These are phyloP conservation scores for Monascus purpureus DNA, from an alignment of 495 filamentous ascomycete genomes.

Conservation along the genomic window DNA sequence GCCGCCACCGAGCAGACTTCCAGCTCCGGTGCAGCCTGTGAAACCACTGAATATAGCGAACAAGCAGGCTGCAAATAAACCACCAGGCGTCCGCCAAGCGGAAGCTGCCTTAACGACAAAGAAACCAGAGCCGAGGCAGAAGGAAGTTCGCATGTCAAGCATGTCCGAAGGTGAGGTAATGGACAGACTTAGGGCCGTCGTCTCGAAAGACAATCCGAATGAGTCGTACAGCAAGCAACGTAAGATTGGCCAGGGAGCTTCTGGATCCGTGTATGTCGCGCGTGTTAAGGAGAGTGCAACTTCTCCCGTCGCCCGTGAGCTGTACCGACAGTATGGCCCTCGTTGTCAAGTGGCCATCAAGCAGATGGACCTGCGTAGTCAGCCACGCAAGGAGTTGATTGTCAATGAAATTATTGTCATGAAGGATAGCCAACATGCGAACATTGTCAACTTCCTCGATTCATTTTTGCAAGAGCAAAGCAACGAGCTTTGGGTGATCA, in stretches of 20 bases:
- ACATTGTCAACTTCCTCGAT: conserved; percentile 98
- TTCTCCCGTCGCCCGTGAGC: conserved; percentile 48
- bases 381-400: conserved; percentile 95
- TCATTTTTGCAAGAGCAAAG: conserved; percentile 89
- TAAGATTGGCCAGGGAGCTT: conserved; percentile 97
- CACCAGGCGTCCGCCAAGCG: conserved; percentile 56
- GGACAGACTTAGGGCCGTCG: conserved; percentile 81
- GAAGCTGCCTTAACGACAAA: conserved; percentile 66
- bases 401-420: conserved; percentile 99
- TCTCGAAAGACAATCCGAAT: conserved; percentile 83
- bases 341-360: conserved; percentile 90
- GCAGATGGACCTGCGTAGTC: conserved; percentile 97
- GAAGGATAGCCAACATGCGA: conserved; percentile 95
- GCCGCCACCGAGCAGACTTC: conserved; percentile 37
- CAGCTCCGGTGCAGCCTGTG: conserved; percentile 51
- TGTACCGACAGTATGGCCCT: conserved; percentile 53
- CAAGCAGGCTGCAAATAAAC: conserved; percentile 46
- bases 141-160: conserved; percentile 89
- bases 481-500: conserved; percentile 93
- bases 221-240: conserved; percentile 94
- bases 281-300: conserved; percentile 68
- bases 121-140: conserved; percentile 62
- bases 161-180: conserved; percentile 97
- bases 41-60: conserved; percentile 85
- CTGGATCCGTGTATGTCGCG: conserved; percentile 94